A percentile compares a stretch with the other conserved stretches of the same genome.
These are phyloP conservation scores for Pistacia integerrima DNA, from an alignment of 345 rosid species.

Conservation along the genomic window DNA sequence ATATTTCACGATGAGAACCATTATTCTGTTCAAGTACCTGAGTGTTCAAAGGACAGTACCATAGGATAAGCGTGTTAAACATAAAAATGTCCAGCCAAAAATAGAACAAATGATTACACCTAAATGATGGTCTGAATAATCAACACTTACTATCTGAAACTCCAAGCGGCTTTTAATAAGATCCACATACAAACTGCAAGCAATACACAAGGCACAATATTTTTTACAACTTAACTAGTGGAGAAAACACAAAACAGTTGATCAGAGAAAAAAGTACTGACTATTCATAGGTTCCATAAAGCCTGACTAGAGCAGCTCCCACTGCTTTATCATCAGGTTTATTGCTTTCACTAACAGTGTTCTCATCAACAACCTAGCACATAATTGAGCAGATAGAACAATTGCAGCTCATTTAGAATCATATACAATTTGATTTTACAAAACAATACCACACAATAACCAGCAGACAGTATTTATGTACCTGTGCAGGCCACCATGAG, in stretches of 20 bases:
- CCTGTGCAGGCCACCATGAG: conserved; percentile 74
- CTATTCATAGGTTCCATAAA: conserved; percentile 59
- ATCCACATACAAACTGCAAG: conserved; percentile 47
- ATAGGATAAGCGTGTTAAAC: background rate
- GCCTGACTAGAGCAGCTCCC: conserved; percentile 45
- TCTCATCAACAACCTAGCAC: conserved; percentile 51
- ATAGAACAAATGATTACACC: background rate
- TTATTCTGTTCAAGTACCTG: conserved; percentile 45
- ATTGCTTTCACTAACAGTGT: conserved; percentile 24
- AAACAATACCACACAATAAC: background rate
- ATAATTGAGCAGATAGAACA: conserved; percentile 2
- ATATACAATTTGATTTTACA: background rate
- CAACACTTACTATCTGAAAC: conserved; percentile 45
- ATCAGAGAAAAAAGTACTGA: conserved; percentile 31
- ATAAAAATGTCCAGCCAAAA: conserved; percentile 1
- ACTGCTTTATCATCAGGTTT: conserved; percentile 31
- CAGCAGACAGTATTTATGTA: conserved; percentile 24
- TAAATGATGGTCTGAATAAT: background rate
- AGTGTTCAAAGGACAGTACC: conserved; percentile 10
- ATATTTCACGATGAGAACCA: conserved; percentile 33
- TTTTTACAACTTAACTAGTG: background rate
- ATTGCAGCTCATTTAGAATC: conserved; percentile 1
- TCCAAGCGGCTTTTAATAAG: conserved; percentile 37
- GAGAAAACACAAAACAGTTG: background rate
- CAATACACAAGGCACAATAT: conserved; percentile 14